These are phyloP conservation scores for Phytophthora pisi DNA, from an alignment of 352 stramenopile genomes.

Conservation along the genomic window DNA sequence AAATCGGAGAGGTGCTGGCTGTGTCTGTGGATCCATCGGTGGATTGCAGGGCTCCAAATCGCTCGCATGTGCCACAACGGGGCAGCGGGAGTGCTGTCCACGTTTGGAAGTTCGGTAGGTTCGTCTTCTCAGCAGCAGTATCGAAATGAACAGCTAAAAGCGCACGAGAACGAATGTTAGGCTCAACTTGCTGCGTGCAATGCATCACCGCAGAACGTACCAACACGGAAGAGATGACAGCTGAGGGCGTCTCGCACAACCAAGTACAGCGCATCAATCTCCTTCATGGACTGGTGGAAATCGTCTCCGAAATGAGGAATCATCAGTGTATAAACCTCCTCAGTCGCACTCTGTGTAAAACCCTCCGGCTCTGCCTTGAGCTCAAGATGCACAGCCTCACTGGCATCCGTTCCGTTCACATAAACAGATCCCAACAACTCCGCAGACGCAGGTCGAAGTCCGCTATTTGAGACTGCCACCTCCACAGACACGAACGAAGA, in stretches of 20 bases:
- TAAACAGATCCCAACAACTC: slow-evolving; percentile 48
- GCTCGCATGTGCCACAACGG: slow-evolving; percentile 57
- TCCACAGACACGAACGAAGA: slow-evolving; percentile 32
- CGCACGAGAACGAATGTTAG: slow-evolving; percentile 3
- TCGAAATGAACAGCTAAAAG: slow-evolving; percentile 30
- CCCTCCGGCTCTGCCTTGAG: slow-evolving; percentile 13
- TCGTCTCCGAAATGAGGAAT: slow-evolving; percentile 29
- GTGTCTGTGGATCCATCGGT: background rate
- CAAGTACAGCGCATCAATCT: slow-evolving; percentile 45
- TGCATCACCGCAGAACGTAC: slow-evolving; percentile 35
- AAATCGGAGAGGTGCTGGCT: slow-evolving; percentile 20
- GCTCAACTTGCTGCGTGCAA: background rate
- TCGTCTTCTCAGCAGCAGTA: slow-evolving; percentile 11
- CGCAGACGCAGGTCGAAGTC: slow-evolving; percentile 35
- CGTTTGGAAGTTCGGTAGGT: slow-evolving; percentile 32
- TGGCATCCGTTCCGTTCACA: slow-evolving; percentile 42
- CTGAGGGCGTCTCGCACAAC: slow-evolving; percentile 54
- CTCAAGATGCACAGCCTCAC: slow-evolving; percentile 28
- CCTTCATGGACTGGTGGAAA: slow-evolving; percentile 19
- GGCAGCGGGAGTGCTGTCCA: slow-evolving; percentile 53
- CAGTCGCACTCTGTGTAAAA: background rate
- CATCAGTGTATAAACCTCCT: slow-evolving; percentile 15
- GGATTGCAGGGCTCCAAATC: slow-evolving; percentile 35
- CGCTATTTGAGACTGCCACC: slow-evolving; percentile 44
- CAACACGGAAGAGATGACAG: slow-evolving; percentile 65